phyloP scores from a whole-genome alignment of 768 basidiomycete species.

The Boletus subcaerulescens region DNA sequence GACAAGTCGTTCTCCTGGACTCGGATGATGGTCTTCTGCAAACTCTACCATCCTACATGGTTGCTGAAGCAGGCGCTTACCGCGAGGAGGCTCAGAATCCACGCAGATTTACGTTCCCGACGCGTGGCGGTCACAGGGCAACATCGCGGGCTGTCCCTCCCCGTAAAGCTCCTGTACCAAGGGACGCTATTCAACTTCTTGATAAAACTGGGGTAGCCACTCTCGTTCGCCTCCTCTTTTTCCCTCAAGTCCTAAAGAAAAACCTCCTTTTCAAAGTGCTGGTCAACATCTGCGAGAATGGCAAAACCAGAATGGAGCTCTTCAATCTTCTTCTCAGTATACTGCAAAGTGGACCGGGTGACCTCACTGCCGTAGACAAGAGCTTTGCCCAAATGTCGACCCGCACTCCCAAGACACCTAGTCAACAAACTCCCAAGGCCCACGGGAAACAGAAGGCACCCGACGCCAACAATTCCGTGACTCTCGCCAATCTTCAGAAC shows the following conservation, averaged over 20 bases:
- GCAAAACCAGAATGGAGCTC: slow-evolving; percentile 84
- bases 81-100: slow-evolving; percentile 50
- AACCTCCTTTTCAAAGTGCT: slow-evolving; percentile 84
- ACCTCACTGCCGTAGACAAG: slow-evolving; percentile 87
- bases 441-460: slow-evolving; percentile 68
- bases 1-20: slow-evolving; percentile 88
- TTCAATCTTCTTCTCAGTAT: slow-evolving; percentile 94
- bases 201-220: slow-evolving; percentile 88
- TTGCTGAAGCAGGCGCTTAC: slow-evolving; percentile 76
- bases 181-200: slow-evolving; percentile 90
- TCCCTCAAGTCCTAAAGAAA: slow-evolving; percentile 89
- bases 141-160: slow-evolving; percentile 29
- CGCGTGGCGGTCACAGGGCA: slow-evolving; percentile 27
- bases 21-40: slow-evolving; percentile 84
- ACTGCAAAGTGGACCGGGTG: slow-evolving; percentile 92
- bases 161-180: slow-evolving; percentile 54
- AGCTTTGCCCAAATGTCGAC: slow-evolving; percentile 92
- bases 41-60: slow-evolving; percentile 78
- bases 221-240: slow-evolving; percentile 91
- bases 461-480: slow-evolving; percentile 50
- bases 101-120: slow-evolving; percentile 33
- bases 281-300: slow-evolving; percentile 94
- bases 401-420: slow-evolving; percentile 52
- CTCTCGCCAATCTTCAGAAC: slow-evolving; percentile 53
- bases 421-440: slow-evolving; percentile 40